Evolutionary conservation across 768 basidiomycete genomes (phyloP).

Genomic region (Auricularia sp.): DNA sequence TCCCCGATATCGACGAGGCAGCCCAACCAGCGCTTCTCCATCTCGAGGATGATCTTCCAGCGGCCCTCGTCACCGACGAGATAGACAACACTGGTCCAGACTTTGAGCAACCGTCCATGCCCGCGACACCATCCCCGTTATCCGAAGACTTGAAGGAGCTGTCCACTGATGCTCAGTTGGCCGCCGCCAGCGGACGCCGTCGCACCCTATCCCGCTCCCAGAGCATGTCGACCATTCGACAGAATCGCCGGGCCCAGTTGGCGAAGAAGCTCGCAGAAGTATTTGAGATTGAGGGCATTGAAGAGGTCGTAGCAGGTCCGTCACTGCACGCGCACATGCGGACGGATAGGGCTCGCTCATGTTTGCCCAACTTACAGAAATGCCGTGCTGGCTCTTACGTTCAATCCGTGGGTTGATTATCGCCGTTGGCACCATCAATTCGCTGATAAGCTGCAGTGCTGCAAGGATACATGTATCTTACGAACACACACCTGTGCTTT

Average conservation of each 20-base stretch:
- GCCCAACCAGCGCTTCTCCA: neutral
- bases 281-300: constrained; percentile 70
- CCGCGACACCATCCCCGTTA: neutral
- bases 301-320: constrained; percentile 77
- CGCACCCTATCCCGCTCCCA: constrained; percentile 34
- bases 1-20: neutral
- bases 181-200: neutral
- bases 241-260: constrained; percentile 58
- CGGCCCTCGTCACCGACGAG: neutral
- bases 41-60: neutral
- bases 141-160: neutral
- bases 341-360: neutral
- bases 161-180: neutral
- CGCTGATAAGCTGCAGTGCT: constrained; percentile 46
- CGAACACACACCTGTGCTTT: constrained; percentile 89
- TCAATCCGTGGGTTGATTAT: constrained; percentile 62
- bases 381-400: constrained; percentile 89
- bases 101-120: constrained; percentile 5
- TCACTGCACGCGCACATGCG: constrained; percentile 6
- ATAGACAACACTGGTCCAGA: constrained; percentile 5
- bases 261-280: constrained; percentile 86
- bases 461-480: constrained; percentile 96
- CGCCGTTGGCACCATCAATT: constrained; percentile 8
- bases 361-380: constrained; percentile 39
- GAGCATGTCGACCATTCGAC: constrained; percentile 64